These are phyloP conservation scores for Gryganskiella cystojenkinii DNA, from an alignment of 192 early-diverging fungal species.

Conservation along the genomic window DNA sequence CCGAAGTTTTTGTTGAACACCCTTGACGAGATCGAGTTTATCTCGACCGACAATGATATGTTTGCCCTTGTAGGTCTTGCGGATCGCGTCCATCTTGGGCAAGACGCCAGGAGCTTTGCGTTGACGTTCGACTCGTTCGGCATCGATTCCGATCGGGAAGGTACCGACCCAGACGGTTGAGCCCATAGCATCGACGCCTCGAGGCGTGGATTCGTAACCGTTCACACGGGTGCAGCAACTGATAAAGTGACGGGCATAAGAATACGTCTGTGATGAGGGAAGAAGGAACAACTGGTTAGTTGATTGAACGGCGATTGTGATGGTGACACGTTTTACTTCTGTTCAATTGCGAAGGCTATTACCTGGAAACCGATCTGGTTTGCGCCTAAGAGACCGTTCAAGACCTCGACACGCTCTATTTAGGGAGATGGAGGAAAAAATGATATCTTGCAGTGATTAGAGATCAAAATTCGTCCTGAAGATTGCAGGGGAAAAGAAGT, in stretches of 20 bases:
- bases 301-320: not conserved
- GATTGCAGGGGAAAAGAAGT: too few relatives aligned
- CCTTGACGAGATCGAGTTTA: slow-evolving; percentile 93
- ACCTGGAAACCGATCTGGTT: slow-evolving; percentile 95
- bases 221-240: slow-evolving; percentile 94
- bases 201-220: slow-evolving; percentile 92
- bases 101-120: slow-evolving; percentile 73
- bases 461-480: too few relatives aligned
- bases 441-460: too few relatives aligned
- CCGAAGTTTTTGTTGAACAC: slow-evolving; percentile 94
- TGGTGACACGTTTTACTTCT: not conserved
- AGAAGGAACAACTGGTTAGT: not conserved
- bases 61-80: slow-evolving; percentile 88
- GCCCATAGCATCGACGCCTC: slow-evolving; percentile 88
- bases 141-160: slow-evolving; percentile 98
- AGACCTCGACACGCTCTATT: slow-evolving; percentile 79
- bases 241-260: slow-evolving; percentile 94
- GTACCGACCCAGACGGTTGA: slow-evolving; percentile 84
- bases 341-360: slow-evolving; percentile 3
- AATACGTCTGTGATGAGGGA: slow-evolving; percentile 76
- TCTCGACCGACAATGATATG: slow-evolving; percentile 97
- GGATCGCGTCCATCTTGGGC: slow-evolving; percentile 83
- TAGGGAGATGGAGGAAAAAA: slow-evolving; percentile 1
- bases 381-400: slow-evolving; percentile 91
- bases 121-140: slow-evolving; percentile 71